Conservation (phyloP, 2,329 filamentous ascomycete species). For the Alternaria panax region DNA sequence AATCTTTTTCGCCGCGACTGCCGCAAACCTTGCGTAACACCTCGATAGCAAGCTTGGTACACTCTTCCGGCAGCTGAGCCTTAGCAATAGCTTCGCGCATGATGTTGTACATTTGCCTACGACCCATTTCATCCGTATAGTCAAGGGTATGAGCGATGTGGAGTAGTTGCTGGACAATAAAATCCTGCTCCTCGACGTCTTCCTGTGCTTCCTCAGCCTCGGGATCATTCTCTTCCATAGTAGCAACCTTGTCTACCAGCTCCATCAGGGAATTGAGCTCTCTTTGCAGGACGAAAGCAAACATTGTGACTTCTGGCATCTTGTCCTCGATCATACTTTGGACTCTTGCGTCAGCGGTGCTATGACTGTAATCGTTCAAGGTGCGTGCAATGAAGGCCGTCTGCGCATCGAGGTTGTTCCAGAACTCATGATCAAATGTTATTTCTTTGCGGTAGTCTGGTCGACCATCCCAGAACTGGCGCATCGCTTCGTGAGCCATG, state of each 20-base stretch:
- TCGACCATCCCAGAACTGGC: slow-evolving; percentile 92
- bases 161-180: slow-evolving; percentile 92
- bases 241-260: slow-evolving; percentile 63
- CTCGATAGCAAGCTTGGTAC: slow-evolving; percentile 86
- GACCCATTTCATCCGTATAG: slow-evolving; percentile 96
- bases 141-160: slow-evolving; percentile 91
- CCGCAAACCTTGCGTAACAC: slow-evolving; percentile 85
- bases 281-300: slow-evolving; percentile 84
- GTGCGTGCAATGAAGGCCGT: slow-evolving; percentile 89
- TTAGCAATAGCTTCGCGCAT: slow-evolving; percentile 85
- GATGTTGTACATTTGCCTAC: slow-evolving; percentile 93
- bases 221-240: slow-evolving; percentile 60
- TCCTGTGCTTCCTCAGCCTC: slow-evolving; percentile 74
- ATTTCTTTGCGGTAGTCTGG: slow-evolving; percentile 80
- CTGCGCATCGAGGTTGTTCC: slow-evolving; percentile 82
- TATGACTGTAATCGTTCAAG: slow-evolving; percentile 91
- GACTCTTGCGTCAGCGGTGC: slow-evolving; percentile 75
- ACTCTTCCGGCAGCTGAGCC: slow-evolving; percentile 87
- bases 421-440: slow-evolving; percentile 76
- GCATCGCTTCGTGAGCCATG: slow-evolving; percentile 92
- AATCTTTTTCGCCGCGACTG: slow-evolving; percentile 79
- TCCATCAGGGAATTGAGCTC: slow-evolving; percentile 76
- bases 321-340: slow-evolving; percentile 86
- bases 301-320: slow-evolving; percentile 89
- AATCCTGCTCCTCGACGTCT: slow-evolving; percentile 88